Percentiles rank a stretch among this genome's conserved stretches.
phyloP scores from a whole-genome alignment of 495 filamentous ascomycete species.

The Aspergillus affinis region DNA sequence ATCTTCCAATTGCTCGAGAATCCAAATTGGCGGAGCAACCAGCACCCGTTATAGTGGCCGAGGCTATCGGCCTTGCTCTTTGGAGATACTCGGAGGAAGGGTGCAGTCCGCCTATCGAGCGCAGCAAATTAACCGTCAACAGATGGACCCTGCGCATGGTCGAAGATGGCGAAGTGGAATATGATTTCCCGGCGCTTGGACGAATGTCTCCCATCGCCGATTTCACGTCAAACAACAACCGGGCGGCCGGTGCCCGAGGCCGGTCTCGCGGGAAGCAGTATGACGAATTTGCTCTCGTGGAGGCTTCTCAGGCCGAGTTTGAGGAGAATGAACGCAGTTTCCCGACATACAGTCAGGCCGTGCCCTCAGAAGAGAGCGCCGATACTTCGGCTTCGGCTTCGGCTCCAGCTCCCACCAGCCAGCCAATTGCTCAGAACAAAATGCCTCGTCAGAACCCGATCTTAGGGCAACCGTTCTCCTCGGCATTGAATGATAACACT shows the following conservation, averaged over 20 bases:
- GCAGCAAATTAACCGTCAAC: slow-evolving; percentile 78
- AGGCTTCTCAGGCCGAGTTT: slow-evolving; percentile 74
- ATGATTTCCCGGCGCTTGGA: slow-evolving; percentile 86
- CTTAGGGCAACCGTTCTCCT: slow-evolving; percentile 49
- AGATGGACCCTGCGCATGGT: slow-evolving; percentile 93
- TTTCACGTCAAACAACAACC: slow-evolving; percentile 89
- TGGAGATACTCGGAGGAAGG: slow-evolving; percentile 86
- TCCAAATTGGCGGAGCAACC: slow-evolving; percentile 67
- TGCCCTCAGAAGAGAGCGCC: slow-evolving; percentile 42
- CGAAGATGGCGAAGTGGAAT: slow-evolving; percentile 92
- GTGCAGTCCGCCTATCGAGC: slow-evolving; percentile 66
- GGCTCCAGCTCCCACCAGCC: slow-evolving; percentile 43
- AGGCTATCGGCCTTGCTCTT: slow-evolving; percentile 85
- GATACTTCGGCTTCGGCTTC: slow-evolving; percentile 40
- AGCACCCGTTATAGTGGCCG: slow-evolving; percentile 75
- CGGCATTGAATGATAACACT: slow-evolving; percentile 54
- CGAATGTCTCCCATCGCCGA: slow-evolving; percentile 76
- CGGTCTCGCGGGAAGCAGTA: slow-evolving; percentile 79
- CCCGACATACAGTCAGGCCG: slow-evolving; percentile 65
- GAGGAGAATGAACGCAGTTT: slow-evolving; percentile 74
- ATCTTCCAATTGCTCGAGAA: slow-evolving; percentile 75
- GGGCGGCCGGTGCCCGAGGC: slow-evolving; percentile 58
- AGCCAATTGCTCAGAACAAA: slow-evolving; percentile 30
- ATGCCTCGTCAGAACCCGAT: slow-evolving; percentile 57
- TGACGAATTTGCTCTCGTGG: slow-evolving; percentile 89